Evolutionary conservation across 73 alveolate genomes (phyloP).

Genomic region (Tetrahymena thermophila): DNA sequence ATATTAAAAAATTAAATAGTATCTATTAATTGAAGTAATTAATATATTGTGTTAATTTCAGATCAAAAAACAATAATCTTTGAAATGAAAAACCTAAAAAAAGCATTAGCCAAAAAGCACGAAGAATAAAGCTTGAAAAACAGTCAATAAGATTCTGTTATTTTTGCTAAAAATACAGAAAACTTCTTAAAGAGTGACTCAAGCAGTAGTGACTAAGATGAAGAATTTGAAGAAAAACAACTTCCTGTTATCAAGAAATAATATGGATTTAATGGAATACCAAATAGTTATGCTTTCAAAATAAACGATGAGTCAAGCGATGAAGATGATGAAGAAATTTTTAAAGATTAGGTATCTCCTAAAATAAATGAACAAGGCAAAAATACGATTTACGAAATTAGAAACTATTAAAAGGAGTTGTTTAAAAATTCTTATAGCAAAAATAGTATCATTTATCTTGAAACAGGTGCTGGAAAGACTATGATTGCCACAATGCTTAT

Average conservation of each 20-base stretch:
- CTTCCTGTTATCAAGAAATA: not conserved
- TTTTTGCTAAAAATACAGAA: no score
- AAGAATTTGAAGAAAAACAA: not conserved
- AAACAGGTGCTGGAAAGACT: constrained; percentile 38
- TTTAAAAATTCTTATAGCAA: not conserved
- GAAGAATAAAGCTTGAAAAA: not conserved
- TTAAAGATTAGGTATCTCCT: not conserved
- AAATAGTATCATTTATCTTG: constrained; percentile 30
- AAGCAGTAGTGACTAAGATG: not conserved
- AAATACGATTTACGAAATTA: not conserved
- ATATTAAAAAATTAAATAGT: no score
- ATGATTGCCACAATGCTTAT: constrained; percentile 28
- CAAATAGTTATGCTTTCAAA: not conserved
- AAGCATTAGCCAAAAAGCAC: not conserved
- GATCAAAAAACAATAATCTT: not conserved
- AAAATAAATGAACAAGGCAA: not conserved
- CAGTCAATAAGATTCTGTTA: not conserved
- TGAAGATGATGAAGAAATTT: not conserved
- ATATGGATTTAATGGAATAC: not conserved
- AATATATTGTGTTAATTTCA: no score
- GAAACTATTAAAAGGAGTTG: constrained; percentile 3
- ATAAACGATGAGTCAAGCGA: not conserved
- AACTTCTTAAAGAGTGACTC: not conserved
- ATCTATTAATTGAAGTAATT: no score
- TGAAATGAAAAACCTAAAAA: not conserved